These are phyloP conservation scores for Venustampulla echinocandica DNA, from an alignment of 495 filamentous ascomycete species.

Conservation along the genomic window DNA sequence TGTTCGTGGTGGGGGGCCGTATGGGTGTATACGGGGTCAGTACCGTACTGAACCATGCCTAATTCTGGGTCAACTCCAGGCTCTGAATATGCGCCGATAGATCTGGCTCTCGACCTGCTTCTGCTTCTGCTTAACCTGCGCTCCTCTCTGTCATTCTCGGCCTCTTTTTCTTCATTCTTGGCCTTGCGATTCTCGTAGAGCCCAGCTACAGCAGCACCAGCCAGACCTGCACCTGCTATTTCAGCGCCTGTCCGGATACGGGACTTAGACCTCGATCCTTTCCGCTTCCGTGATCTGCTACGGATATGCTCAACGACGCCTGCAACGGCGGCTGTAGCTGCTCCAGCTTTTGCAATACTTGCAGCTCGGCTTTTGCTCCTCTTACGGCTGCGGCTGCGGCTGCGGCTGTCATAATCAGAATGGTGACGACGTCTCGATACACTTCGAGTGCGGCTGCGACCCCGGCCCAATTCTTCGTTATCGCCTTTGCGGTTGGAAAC, in stretches of 20 bases:
- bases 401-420: constrained; percentile 22
- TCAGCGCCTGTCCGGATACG: constrained; percentile 46
- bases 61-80: constrained; percentile 52
- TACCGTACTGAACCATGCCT: constrained; percentile 78
- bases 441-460: constrained; percentile 58
- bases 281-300: constrained; percentile 58
- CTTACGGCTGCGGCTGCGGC: constrained; percentile 37
- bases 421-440: constrained; percentile 36
- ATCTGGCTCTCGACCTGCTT: constrained; percentile 48
- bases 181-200: constrained; percentile 71
- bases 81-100: constrained; percentile 40
- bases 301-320: constrained; percentile 67
- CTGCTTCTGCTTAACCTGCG: constrained; percentile 38
- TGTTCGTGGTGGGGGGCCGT: constrained; percentile 36
- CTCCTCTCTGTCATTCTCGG: constrained; percentile 22
- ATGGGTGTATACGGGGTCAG: constrained; percentile 45
- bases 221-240: constrained; percentile 67
- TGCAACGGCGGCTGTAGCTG: constrained; percentile 69
- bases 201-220: constrained; percentile 69
- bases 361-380: constrained; percentile 55
- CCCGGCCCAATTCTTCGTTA: constrained; percentile 55
- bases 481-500: constrained; percentile 58
- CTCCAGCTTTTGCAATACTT: constrained; percentile 66
- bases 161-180: constrained; percentile 46
- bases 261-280: constrained; percentile 43